A percentile compares a stretch with the other conserved stretches of the same genome.
phyloP scores from a whole-genome alignment of 371 early-diverging fungal species.

The Zopfochytrium polystomum region DNA sequence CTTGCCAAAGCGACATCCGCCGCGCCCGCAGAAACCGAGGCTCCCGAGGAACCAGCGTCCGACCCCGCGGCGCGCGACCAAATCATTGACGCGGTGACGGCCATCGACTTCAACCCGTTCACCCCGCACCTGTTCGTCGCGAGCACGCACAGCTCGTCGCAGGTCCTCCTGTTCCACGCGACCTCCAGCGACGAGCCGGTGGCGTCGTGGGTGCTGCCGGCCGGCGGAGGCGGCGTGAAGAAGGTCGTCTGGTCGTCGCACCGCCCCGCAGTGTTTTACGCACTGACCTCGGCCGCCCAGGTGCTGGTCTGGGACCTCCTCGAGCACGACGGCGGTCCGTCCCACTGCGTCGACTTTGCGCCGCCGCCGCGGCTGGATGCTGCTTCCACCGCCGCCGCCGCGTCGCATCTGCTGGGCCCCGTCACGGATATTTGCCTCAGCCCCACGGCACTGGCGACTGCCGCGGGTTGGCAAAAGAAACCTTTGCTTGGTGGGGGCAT shows the following conservation, averaged over 20 bases:
- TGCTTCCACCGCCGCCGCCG: slow-evolving; percentile 5
- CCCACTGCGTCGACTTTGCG: slow-evolving; percentile 11
- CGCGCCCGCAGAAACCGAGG: neutral
- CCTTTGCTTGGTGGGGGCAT: slow-evolving; percentile 10
- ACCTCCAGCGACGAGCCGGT: slow-evolving; percentile 6
- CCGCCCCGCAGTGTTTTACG: slow-evolving; percentile 42
- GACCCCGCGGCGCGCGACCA: neutral
- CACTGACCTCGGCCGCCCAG: slow-evolving; percentile 24
- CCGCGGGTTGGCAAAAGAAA: no score
- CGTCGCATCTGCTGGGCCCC: no score
- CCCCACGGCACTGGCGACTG: slow-evolving; percentile 7
- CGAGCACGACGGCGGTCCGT: slow-evolving; percentile 25
- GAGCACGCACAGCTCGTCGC: slow-evolving; percentile 28
- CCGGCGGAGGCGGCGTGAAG: slow-evolving; percentile 10
- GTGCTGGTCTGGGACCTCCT: slow-evolving; percentile 41
- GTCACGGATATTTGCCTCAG: no score
- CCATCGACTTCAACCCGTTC: slow-evolving; percentile 27
- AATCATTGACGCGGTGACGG: slow-evolving; percentile 19
- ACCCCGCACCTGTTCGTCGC: slow-evolving; percentile 28
- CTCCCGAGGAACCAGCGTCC: neutral
- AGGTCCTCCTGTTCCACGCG: slow-evolving; percentile 32
- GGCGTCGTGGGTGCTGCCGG: slow-evolving; percentile 25
- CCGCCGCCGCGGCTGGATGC: no score
- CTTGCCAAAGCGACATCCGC: neutral
- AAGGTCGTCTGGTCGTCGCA: slow-evolving; percentile 39